phyloP scores from a whole-genome alignment of 2,329 filamentous ascomycete genomes.

The Colletotrichum chlorophyti region DNA sequence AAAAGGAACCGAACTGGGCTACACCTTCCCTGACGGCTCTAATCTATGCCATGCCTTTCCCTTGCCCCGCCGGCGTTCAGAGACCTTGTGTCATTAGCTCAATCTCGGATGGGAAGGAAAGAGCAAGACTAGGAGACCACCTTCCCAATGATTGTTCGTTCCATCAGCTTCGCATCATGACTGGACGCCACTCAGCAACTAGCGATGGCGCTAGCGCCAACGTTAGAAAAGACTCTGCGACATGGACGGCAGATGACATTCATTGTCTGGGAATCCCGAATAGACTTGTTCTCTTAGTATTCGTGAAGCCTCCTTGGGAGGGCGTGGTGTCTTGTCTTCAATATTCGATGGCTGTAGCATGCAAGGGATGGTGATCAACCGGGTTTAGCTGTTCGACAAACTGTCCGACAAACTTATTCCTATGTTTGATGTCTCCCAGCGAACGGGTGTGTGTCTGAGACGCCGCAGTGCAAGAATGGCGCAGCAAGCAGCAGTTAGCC shows the following conservation, averaged over 20 bases:
- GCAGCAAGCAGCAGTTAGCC: background rate
- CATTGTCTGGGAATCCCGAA: background rate
- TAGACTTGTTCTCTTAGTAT: no score
- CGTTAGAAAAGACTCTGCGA: slow-evolving; percentile 7
- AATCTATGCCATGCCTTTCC: slow-evolving; percentile 2
- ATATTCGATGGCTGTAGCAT: background rate
- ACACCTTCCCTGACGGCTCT: slow-evolving; percentile 1
- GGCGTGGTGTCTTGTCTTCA: background rate
- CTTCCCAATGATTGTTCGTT: background rate
- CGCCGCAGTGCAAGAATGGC: background rate
- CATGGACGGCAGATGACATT: background rate
- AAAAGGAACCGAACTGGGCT: background rate
- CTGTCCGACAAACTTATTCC: background rate
- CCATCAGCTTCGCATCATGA: background rate
- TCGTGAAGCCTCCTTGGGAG: no score
- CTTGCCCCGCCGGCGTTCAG: background rate
- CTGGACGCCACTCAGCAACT: slow-evolving; percentile 17
- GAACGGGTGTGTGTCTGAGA: slow-evolving; percentile 1
- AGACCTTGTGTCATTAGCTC: background rate
- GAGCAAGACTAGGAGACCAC: background rate
- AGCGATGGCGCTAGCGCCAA: slow-evolving; percentile 1
- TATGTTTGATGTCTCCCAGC: background rate
- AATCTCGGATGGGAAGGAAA: background rate
- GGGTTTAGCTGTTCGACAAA: no score
- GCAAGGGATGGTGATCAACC: background rate